Evolutionary conservation across 2,329 filamentous ascomycete species (phyloP), one percentile per base, ranked within the genome.

Genomic region (Laburnicola sp.): DNA sequence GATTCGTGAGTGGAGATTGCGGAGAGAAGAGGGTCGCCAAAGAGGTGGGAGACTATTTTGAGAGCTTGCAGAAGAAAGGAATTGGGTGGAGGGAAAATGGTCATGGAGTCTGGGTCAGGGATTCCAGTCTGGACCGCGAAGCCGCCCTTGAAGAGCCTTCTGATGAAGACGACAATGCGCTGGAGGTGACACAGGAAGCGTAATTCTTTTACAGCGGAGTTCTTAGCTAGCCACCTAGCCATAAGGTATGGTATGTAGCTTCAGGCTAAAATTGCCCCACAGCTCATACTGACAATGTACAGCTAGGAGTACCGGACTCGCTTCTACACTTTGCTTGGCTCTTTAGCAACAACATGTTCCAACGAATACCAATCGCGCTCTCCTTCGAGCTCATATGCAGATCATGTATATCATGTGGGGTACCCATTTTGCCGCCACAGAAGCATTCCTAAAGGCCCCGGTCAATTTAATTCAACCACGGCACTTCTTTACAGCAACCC

Each of bases 1-100:
- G 49, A 36, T 69, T 71, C 28, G 40, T 44, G 7, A 69, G 65
- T 37, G 40, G 5, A n/a, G 68, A 71, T n/a, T 69, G 65, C 22
- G 46, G 49, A 0, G 55, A 56, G 9, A 39, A 45, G 10, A 49
- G 48, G 9, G 34, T 66, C 22, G 56, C 42, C 2, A 46, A 43
- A 16, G 68, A 70, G 42, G 62, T 69, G 1, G 56, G 54, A 34
- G 63, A 64, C 39, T 64, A 60, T 34, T 43, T 69, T 35, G 58
- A 62, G 26, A 9, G 52, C 31, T 16, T 68, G 38, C 53, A 56
- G 32, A 53, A 60, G 21, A 56, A 58, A 28, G 65, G 63, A 0
- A 36, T 47, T 16, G 65, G 62, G 6, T 71, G 68, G 68, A 51
- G 48, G n/a, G 52, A 53, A n/a, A 56, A 49, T 6, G 58, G 55